phyloP scores from a whole-genome alignment of 225 moss, liverwort and hornwort species.

The Climacium dendroides region DNA sequence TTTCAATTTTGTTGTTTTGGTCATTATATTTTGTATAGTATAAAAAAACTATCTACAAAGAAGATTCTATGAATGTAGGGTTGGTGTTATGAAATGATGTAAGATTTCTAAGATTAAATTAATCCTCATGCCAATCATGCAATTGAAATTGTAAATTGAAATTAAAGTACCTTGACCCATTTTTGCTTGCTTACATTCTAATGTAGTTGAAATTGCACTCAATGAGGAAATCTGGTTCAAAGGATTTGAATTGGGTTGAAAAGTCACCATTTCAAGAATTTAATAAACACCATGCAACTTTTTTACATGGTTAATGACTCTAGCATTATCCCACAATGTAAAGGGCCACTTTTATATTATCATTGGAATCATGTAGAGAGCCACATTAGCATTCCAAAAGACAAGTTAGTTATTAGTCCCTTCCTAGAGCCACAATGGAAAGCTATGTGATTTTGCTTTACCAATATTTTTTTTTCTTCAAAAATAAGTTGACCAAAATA shows the following conservation, averaged over 20 bases:
- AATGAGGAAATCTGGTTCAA: background rate
- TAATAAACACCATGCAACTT: rapidly evolving
- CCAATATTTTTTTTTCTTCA: background rate
- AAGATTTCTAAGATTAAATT: background rate
- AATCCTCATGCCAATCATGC: too few species aligned
- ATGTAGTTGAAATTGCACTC: background rate
- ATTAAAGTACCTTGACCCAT: background rate
- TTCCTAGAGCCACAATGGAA: background rate
- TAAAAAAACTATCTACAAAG: background rate
- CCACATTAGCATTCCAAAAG: background rate
- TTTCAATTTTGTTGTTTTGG: too few species aligned
- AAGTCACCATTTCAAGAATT: background rate
- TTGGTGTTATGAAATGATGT: background rate
- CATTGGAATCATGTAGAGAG: background rate
- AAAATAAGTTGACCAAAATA: background rate
- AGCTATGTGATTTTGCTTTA: background rate
- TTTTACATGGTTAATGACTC: background rate
- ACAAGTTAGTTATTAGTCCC: background rate
- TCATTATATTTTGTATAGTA: too few species aligned
- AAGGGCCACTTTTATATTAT: background rate
- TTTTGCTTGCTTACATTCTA: background rate
- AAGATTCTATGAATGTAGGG: background rate
- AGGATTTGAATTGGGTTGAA: background rate
- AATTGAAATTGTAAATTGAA: background rate
- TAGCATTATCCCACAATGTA: background rate